A percentile compares a stretch with the other conserved stretches of the same genome.
phyloP scores from a whole-genome alignment of 495 filamentous ascomycete genomes.

The Aspergillus sclerotiicarbonarius region DNA sequence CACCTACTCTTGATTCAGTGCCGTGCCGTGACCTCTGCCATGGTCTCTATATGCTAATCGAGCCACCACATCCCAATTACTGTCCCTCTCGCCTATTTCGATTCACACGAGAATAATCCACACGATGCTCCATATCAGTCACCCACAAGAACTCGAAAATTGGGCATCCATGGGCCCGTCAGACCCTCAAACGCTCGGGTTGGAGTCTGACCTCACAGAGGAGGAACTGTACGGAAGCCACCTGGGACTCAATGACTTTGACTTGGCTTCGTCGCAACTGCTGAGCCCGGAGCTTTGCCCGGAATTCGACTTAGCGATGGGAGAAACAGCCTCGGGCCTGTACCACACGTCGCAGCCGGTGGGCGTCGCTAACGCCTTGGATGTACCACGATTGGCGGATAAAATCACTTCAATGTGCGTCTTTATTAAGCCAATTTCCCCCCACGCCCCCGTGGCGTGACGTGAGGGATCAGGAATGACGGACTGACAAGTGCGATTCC shows the following conservation, averaged over 20 bases:
- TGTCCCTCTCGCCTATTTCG: not conserved
- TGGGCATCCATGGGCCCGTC: not conserved
- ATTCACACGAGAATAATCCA: not conserved
- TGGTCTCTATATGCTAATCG: not conserved
- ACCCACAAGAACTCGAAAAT: not conserved
- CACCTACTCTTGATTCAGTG: not conserved
- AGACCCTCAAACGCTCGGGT: not conserved
- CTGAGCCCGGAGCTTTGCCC: not conserved
- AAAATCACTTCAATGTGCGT: slow-evolving; percentile 15
- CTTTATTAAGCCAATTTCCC: not conserved
- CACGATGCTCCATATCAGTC: not conserved
- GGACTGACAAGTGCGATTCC: not conserved
- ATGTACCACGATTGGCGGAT: slow-evolving; percentile 3
- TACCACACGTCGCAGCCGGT: not conserved
- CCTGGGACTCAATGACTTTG: not conserved
- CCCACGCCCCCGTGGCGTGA: not conserved
- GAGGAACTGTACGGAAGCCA: slow-evolving; percentile 2
- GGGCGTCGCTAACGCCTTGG: not conserved
- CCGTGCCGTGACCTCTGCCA: not conserved
- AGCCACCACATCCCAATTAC: not conserved
- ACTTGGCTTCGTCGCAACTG: not conserved
- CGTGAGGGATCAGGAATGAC: not conserved
- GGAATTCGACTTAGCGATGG: slow-evolving; percentile 1
- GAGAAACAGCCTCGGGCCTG: not conserved
- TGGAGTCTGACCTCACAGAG: not conserved